These are phyloP conservation scores for Dovyalis caffra DNA, from an alignment of 345 rosid genomes.

Conservation along the genomic window DNA sequence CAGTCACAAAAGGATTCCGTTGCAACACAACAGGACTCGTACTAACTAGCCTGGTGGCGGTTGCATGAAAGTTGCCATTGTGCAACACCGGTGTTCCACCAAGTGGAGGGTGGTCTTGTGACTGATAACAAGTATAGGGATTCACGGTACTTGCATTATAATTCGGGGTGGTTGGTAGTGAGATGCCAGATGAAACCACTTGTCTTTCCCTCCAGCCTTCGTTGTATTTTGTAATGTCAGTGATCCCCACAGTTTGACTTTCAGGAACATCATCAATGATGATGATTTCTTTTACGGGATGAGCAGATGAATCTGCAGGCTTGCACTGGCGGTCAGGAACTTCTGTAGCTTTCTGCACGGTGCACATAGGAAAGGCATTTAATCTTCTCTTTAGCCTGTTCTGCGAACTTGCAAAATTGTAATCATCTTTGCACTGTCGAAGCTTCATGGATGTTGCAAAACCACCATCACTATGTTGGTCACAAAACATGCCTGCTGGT, in stretches of 20 bases:
- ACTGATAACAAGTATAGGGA: slow-evolving; percentile 33
- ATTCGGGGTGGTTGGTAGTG: slow-evolving; percentile 18
- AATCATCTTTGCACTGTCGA: slow-evolving; percentile 24
- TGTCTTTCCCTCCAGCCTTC: slow-evolving; percentile 28
- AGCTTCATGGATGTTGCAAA: slow-evolving; percentile 28
- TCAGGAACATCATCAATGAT: slow-evolving; percentile 53
- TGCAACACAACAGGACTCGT: slow-evolving; percentile 37
- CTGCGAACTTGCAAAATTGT: slow-evolving; percentile 18
- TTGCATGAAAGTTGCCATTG: slow-evolving; percentile 19
- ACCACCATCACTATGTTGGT: slow-evolving; percentile 20
- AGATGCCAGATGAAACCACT: slow-evolving; percentile 26
- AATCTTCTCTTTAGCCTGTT: slow-evolving; percentile 23
- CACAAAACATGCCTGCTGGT: slow-evolving; percentile 31
- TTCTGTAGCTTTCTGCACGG: slow-evolving; percentile 13
- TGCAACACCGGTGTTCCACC: slow-evolving; percentile 20
- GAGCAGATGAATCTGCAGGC: slow-evolving; percentile 24
- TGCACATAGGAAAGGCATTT: slow-evolving; percentile 13
- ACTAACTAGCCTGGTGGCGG: slow-evolving; percentile 29
- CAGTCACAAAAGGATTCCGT: slow-evolving; percentile 32
- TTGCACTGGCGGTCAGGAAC: slow-evolving; percentile 15
- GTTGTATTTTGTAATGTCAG: slow-evolving; percentile 17
- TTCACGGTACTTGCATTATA: slow-evolving; percentile 24
- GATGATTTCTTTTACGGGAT: slow-evolving; percentile 41
- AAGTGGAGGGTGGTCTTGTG: slow-evolving; percentile 29
- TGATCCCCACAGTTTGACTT: slow-evolving; percentile 21